phyloP scores from a whole-genome alignment of 2,329 filamentous ascomycete species.

The Septoria petroselini region DNA sequence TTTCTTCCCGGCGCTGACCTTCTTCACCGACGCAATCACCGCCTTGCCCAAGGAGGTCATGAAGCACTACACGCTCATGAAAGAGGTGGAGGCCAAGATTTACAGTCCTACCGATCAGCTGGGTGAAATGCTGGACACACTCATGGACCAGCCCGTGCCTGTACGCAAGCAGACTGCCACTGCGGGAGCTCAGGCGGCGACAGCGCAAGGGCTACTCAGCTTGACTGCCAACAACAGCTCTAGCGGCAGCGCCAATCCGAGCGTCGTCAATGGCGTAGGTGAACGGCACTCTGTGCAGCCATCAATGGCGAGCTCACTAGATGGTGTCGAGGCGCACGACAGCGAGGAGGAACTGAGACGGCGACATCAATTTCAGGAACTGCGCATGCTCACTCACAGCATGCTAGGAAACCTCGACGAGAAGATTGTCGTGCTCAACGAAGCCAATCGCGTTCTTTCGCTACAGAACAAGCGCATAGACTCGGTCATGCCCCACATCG shows the following conservation, averaged over 20 bases:
- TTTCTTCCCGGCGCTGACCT: conserved; percentile 65
- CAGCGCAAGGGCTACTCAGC: conserved; percentile 34
- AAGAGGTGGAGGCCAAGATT: conserved; percentile 97
- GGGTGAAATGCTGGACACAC: conserved; percentile 67
- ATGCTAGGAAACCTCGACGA: conserved; percentile 91
- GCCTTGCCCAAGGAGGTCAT: conserved; percentile 93
- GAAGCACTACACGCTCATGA: conserved; percentile 89
- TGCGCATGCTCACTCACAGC: conserved; percentile 73
- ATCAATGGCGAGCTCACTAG: conserved; percentile 28
- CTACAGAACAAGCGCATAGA: conserved; percentile 82
- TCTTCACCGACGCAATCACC: conserved; percentile 87
- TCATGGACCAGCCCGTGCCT: conserved; percentile 49
- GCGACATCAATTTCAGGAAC: conserved; percentile 60
- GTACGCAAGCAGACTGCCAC: conserved; percentile 30
- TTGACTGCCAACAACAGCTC: conserved; percentile 43
- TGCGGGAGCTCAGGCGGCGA: conserved; percentile 10
- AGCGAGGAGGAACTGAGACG: conserved; percentile 50
- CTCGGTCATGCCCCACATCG: conserved; percentile 80
- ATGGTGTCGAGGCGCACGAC: conserved; percentile 29
- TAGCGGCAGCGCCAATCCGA: conserved; percentile 40
- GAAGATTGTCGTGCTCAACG: conserved; percentile 94
- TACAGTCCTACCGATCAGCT: conserved; percentile 82
- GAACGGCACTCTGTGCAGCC: conserved; percentile 27
- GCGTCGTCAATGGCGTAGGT: conserved; percentile 39
- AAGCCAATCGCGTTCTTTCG: conserved; percentile 83